These are phyloP conservation scores for Aureobasidium sp. DNA, from an alignment of 2,329 filamentous ascomycete species.

Conservation along the genomic window DNA sequence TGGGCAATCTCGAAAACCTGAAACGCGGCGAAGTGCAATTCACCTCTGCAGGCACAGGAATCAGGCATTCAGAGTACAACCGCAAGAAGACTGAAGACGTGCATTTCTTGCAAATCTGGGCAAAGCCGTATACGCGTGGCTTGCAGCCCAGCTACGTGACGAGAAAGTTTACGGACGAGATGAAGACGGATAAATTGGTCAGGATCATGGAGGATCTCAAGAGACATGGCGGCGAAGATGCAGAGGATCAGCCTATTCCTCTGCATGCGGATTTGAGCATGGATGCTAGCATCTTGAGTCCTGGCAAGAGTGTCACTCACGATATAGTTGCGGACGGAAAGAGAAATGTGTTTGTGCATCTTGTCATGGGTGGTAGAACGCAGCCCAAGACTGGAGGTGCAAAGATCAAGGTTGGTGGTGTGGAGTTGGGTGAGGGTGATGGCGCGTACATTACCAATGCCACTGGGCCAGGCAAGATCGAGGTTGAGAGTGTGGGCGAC, in stretches of 20 bases:
- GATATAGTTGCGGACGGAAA: constrained; percentile 58
- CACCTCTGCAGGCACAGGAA: constrained; percentile 74
- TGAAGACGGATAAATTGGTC: constrained; percentile 64
- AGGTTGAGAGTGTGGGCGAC: constrained; percentile 42
- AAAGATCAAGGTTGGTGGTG: constrained; percentile 62
- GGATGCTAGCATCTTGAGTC: constrained; percentile 66
- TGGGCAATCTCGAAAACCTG: constrained; percentile 65
- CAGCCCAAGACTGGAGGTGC: constrained; percentile 62
- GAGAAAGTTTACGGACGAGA: constrained; percentile 61
- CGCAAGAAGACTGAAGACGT: constrained; percentile 60
- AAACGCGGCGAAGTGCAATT: constrained; percentile 80
- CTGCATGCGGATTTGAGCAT: constrained; percentile 81
- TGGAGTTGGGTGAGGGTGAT: constrained; percentile 67
- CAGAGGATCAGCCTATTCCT: constrained; percentile 63
- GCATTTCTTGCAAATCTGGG: constrained; percentile 88
- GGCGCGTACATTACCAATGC: constrained; percentile 63
- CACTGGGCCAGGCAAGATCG: constrained; percentile 37
- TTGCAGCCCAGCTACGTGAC: constrained; percentile 73
- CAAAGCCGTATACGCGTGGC: constrained; percentile 66
- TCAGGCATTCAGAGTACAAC: constrained; percentile 78
- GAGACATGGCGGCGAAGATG: constrained; percentile 57
- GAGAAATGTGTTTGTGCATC: constrained; percentile 70
- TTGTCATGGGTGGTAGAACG: constrained; percentile 57
- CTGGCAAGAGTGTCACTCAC: constrained; percentile 62
- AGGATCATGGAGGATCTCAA: constrained; percentile 70